Percentiles rank a stretch among this genome's conserved stretches.
Conservation (phyloP, 495 filamentous ascomycete genomes). For the Usnea hakonensis region DNA sequence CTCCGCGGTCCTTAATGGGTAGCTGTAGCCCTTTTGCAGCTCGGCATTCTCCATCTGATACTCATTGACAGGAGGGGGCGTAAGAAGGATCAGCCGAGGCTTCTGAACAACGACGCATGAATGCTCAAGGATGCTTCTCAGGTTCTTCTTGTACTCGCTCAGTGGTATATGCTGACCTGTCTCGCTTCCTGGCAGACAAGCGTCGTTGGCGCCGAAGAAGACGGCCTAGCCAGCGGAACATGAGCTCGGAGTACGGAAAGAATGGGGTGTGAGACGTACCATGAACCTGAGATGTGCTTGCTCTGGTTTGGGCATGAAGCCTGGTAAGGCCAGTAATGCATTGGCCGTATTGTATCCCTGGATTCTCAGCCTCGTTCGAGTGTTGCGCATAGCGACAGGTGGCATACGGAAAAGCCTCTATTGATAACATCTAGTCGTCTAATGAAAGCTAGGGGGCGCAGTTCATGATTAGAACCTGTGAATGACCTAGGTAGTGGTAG, state of each 20-base stretch:
- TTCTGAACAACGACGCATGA: conserved; percentile 58
- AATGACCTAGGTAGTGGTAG: not conserved
- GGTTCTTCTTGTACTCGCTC: conserved; percentile 60
- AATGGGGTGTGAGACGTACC: conserved; percentile 38
- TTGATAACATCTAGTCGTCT: conserved; percentile 62
- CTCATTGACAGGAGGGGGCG: conserved; percentile 75
- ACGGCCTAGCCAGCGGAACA: conserved; percentile 46
- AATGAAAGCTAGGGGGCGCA: conserved; percentile 43
- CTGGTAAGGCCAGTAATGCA: conserved; percentile 50
- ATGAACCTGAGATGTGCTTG: conserved; percentile 55
- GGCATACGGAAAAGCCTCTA: conserved; percentile 43
- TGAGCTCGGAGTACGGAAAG: not conserved
- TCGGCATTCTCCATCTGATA: conserved; percentile 53
- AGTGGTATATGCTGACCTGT: conserved; percentile 67
- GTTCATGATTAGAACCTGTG: not conserved
- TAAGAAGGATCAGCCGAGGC: conserved; percentile 66
- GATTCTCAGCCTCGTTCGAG: not conserved
- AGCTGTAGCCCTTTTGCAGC: conserved; percentile 37
- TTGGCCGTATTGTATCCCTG: conserved; percentile 65
- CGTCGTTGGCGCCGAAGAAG: conserved; percentile 85
- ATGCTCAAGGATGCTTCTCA: conserved; percentile 62
- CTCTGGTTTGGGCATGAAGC: conserved; percentile 48
- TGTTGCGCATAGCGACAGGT: not conserved
- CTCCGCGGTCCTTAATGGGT: conserved; percentile 52
- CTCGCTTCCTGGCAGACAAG: conserved; percentile 48